Conservation (phyloP, 805 yeast species). For the Hanseniaspora lachancei region DNA sequence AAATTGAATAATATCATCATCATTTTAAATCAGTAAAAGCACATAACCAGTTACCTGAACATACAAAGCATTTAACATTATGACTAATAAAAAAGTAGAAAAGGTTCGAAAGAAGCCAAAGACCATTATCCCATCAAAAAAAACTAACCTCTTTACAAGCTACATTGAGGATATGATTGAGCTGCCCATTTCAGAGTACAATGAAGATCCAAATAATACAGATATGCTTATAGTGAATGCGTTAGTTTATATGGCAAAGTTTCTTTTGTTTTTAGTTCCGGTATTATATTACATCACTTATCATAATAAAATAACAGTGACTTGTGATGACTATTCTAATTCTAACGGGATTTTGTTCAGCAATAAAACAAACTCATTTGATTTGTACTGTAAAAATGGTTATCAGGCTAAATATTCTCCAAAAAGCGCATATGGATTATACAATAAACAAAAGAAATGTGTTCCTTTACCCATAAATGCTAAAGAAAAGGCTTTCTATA, state of each 20-base stretch:
- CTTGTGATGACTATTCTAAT: neutral
- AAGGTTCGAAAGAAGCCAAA: neutral
- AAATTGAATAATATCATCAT: too few species aligned
- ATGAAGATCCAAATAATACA: neutral
- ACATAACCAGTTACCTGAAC: neutral
- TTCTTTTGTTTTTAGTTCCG: neutral
- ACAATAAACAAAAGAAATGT: neutral
- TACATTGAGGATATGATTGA: neutral
- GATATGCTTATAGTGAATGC: neutral
- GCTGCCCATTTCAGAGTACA: neutral
- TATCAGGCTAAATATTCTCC: constrained; percentile 2
- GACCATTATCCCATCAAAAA: neutral
- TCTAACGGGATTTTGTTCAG: neutral
- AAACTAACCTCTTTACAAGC: neutral
- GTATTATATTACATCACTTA: neutral
- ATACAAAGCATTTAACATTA: neutral
- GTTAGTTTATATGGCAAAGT: neutral
- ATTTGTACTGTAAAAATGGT: constrained; percentile 1
- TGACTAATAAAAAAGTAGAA: neutral
- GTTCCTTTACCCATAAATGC: neutral
- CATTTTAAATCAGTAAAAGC: too few species aligned
- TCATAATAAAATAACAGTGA: neutral
- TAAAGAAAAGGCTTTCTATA: neutral
- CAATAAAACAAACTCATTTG: neutral
- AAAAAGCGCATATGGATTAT: neutral